These are phyloP conservation scores for Pseudodiploospora longispora DNA, from an alignment of 2,329 filamentous ascomycete genomes.

Conservation along the genomic window DNA sequence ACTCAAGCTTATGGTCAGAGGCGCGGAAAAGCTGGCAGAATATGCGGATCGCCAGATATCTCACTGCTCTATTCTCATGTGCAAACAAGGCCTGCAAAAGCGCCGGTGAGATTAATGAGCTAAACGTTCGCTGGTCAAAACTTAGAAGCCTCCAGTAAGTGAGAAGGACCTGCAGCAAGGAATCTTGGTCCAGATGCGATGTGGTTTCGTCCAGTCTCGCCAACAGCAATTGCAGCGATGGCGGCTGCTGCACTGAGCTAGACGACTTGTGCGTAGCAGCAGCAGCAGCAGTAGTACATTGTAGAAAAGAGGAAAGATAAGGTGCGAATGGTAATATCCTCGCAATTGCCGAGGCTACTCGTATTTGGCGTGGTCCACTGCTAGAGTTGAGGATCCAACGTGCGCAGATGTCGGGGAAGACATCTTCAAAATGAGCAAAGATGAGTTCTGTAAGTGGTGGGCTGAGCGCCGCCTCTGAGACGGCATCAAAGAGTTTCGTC, in stretches of 20 bases:
- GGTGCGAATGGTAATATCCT: slow-evolving; percentile 75
- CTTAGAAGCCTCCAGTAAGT: slow-evolving; percentile 70
- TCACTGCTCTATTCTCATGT: slow-evolving; percentile 50
- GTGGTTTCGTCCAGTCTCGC: slow-evolving; percentile 21
- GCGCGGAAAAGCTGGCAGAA: slow-evolving; percentile 73
- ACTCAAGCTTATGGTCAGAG: slow-evolving; percentile 69
- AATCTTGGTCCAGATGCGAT: slow-evolving; percentile 13
- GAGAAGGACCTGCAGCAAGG: slow-evolving; percentile 22
- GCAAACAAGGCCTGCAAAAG: slow-evolving; percentile 62
- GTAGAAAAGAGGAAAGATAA: slow-evolving; percentile 66
- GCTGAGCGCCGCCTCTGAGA: slow-evolving; percentile 62
- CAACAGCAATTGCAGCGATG: slow-evolving; percentile 22
- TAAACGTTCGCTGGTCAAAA: slow-evolving; percentile 64
- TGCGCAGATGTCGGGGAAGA: slow-evolving; percentile 77
- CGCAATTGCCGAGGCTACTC: slow-evolving; percentile 63
- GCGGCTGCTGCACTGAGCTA: slow-evolving; percentile 5
- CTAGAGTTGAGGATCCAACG: slow-evolving; percentile 57
- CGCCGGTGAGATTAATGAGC: slow-evolving; percentile 53
- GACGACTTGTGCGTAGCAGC: background rate
- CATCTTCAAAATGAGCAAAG: slow-evolving; percentile 63
- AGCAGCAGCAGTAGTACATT: slow-evolving; percentile 27
- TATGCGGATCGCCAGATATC: slow-evolving; percentile 74
- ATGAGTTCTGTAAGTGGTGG: slow-evolving; percentile 63
- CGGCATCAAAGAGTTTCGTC: slow-evolving; percentile 60
- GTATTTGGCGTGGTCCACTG: slow-evolving; percentile 28